Evolutionary conservation across 768 basidiomycete species (phyloP).

Genomic region (Phallus indusiatus): DNA sequence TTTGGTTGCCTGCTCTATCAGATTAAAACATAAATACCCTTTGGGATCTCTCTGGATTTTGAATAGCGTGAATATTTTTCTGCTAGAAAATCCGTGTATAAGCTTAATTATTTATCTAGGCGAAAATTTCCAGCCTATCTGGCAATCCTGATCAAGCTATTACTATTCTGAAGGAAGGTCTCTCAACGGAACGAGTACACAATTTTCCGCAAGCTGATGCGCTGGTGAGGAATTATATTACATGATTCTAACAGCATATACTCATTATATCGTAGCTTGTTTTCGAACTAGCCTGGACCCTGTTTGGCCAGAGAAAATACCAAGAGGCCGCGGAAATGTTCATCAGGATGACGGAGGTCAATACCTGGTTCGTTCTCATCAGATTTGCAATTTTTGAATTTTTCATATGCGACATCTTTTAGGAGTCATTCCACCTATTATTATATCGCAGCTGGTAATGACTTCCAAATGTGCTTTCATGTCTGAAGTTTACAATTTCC

Average conservation of each 20-base stretch:
- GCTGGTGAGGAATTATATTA: slow-evolving; percentile 36
- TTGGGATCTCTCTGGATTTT: slow-evolving; percentile 65
- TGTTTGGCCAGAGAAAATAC: slow-evolving; percentile 54
- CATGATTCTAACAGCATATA: background rate
- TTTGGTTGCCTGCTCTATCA: slow-evolving; percentile 15
- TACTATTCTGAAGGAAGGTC: slow-evolving; percentile 44
- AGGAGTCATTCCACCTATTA: slow-evolving; percentile 78
- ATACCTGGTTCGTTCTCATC: slow-evolving; percentile 47
- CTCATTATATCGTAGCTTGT: slow-evolving; percentile 37
- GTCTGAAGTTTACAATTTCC: background rate
- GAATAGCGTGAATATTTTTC: slow-evolving; percentile 39
- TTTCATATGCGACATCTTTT: background rate
- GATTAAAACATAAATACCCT: slow-evolving; percentile 50
- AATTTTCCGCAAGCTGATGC: slow-evolving; percentile 66
- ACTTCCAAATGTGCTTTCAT: background rate
- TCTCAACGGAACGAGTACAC: slow-evolving; percentile 42
- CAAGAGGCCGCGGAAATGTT: slow-evolving; percentile 61
- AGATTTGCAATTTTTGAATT: background rate
- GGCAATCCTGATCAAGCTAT: slow-evolving; percentile 59
- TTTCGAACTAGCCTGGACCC: slow-evolving; percentile 73
- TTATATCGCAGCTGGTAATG: slow-evolving; percentile 57
- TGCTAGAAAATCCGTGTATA: background rate
- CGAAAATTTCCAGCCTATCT: slow-evolving; percentile 68
- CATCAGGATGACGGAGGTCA: slow-evolving; percentile 52
- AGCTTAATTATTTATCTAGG: slow-evolving; percentile 27